These are phyloP conservation scores for Gamarada debralockiae DNA, from an alignment of 495 filamentous ascomycete genomes.

Conservation along the genomic window DNA sequence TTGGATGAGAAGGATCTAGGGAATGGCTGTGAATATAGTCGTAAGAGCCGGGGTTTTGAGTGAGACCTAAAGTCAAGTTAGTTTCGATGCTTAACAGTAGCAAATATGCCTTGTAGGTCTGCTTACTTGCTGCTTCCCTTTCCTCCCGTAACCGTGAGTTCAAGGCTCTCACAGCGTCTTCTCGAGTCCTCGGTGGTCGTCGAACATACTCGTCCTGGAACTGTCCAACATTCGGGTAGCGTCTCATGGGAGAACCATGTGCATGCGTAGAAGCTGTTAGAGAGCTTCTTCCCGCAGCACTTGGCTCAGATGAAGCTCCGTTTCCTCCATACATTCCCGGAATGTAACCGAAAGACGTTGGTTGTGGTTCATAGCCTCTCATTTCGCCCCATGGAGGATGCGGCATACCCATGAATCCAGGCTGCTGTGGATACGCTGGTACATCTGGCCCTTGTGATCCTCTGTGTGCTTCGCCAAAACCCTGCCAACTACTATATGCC, in stretches of 20 bases:
- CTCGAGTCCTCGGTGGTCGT: background rate
- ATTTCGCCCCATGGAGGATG: constrained; percentile 9
- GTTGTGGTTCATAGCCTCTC: constrained; percentile 6
- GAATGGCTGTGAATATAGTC: too few species aligned
- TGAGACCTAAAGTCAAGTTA: too few species aligned
- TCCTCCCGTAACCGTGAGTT: too few species aligned
- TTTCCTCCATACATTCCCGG: background rate
- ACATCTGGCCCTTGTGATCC: background rate
- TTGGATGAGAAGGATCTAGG: background rate
- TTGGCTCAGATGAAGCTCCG: background rate
- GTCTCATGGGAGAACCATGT: background rate
- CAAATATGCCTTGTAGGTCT: too few species aligned
- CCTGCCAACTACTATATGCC: constrained; percentile 13
- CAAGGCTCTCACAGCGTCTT: too few species aligned
- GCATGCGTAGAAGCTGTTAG: background rate
- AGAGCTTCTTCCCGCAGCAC: background rate
- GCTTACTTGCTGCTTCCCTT: too few species aligned
- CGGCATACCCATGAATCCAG: constrained; percentile 7
- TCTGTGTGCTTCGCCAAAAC: background rate
- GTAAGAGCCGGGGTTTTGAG: too few species aligned
- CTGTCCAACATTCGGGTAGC: background rate
- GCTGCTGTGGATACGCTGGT: background rate
- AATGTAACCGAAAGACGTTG: constrained; percentile 10
- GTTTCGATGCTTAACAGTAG: too few species aligned
- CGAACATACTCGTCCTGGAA: background rate